Evolutionary conservation across 345 rosid species (phyloP), one percentile per base, ranked within the genome.

Genomic region (Geranium brycei): DNA sequence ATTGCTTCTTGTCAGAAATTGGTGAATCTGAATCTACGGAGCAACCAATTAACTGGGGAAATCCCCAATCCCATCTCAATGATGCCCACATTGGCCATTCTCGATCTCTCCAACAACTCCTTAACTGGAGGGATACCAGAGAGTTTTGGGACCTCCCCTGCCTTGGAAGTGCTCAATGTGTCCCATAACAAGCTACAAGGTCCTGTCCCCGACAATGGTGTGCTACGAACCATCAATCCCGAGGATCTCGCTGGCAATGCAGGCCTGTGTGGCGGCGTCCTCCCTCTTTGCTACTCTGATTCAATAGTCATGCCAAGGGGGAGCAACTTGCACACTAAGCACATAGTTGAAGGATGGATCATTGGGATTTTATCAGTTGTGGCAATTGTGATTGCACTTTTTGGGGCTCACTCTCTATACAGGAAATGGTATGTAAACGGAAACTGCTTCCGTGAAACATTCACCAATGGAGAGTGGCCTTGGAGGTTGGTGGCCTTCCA

Each of bases 401-500:
- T 85, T n/a, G 68, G 72, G 19, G 74, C 74, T 31, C 66, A 83
- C 59, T 66, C 67, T 57, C 57, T 86, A 19, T 86, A 85, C 64
- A 82, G 78, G 60, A 83, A 69, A 69, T 82, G 88, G 90, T 72
- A 81, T 41, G 61, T 81, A 0, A 69, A 71, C 55, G 83, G 89
- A 51, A 72, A 80, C 71, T 84, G 87, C 76, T 77, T 81, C 6
- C 79, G 73, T 62, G 87, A 79, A 63, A 73, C 72, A 63, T 73
- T 75, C 6, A 84, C 76, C 56, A 74, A 63, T 2, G 83, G 79
- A 62, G 87, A 85, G 64, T 93, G 99, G 96, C 96, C 99, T 1
- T 93, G 99, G 99, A 83, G 85, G 72, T 61, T 89, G 56, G 76
- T 81, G 85, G 97, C 91, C 73, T 93, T 89, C 84, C 96, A 93